Conservation (phyloP, 1,284 basidiomycete genomes). For the Flammula alnicola region DNA sequence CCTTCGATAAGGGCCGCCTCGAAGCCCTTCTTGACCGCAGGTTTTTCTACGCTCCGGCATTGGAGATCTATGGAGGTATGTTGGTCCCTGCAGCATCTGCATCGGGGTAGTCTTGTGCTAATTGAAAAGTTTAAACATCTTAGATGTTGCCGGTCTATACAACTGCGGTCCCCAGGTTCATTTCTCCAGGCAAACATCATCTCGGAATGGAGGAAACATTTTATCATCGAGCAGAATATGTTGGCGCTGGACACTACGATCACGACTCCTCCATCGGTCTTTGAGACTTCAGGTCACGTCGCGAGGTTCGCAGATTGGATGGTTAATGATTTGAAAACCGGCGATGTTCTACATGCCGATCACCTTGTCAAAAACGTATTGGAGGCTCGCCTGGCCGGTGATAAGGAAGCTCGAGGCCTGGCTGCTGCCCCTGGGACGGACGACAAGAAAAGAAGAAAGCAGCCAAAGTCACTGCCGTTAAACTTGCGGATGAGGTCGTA, state of each 20-base stretch:
- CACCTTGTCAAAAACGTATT: slow-evolving; percentile 96
- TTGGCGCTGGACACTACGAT: slow-evolving; percentile 98
- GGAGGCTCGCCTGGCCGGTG: slow-evolving; percentile 87
- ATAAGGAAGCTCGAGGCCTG: slow-evolving; percentile 89
- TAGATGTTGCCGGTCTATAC: slow-evolving; percentile 94
- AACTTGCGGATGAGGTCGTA: slow-evolving; percentile 79
- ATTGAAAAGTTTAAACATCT: slow-evolving; percentile 7
- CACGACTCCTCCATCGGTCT: slow-evolving; percentile 94
- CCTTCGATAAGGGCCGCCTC: slow-evolving; percentile 88
- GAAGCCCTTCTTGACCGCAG: slow-evolving; percentile 89
- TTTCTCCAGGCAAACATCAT: slow-evolving; percentile 97
- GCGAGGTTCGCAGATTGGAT: slow-evolving; percentile 99
- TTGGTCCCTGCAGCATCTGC: not conserved
- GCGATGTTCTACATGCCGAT: slow-evolving; percentile 96
- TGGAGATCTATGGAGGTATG: slow-evolving; percentile 96
- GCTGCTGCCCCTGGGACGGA: slow-evolving; percentile 53
- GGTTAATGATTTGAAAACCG: slow-evolving; percentile 94
- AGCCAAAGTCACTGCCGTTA: slow-evolving; percentile 76
- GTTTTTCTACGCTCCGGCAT: slow-evolving; percentile 98
- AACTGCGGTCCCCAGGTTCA: slow-evolving; percentile 97
- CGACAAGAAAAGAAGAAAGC: slow-evolving; percentile 85
- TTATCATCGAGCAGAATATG: slow-evolving; percentile 99
- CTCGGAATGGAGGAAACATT: slow-evolving; percentile 96
- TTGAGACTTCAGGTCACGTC: slow-evolving; percentile 98
- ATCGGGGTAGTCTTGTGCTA: slow-evolving; percentile 7